Conservation (phyloP, 2,329 filamentous ascomycete genomes). For the Penicillium sp. region DNA sequence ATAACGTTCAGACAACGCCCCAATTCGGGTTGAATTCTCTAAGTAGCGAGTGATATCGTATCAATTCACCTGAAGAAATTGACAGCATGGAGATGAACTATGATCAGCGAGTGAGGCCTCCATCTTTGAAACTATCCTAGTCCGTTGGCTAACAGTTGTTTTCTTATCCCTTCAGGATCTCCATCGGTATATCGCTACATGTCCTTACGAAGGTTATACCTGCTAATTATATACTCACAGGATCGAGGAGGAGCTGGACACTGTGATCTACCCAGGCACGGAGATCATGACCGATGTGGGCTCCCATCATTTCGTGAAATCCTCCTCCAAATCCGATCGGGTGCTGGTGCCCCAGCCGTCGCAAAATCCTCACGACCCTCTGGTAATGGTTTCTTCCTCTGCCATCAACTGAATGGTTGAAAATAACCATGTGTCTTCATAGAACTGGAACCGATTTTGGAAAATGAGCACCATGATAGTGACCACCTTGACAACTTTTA, state of each 20-base stretch:
- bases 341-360: constrained; percentile 56
- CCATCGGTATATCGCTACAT: constrained; percentile 20
- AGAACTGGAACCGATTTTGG: constrained; percentile 51
- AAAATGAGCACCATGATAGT: constrained; percentile 51
- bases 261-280: constrained; percentile 57
- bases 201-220: neutral
- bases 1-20: neutral
- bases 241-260: constrained; percentile 54
- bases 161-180: constrained; percentile 15
- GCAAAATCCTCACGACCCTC: constrained; percentile 47
- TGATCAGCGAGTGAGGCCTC: constrained; percentile 39
- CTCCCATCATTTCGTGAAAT: constrained; percentile 63
- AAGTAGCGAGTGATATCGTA: too few species aligned
- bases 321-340: constrained; percentile 40
- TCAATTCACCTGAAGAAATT: neutral
- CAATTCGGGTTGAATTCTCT: neutral
- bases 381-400: constrained; percentile 28
- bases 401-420: too few species aligned
- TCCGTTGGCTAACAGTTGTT: neutral
- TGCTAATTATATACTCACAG: constrained; percentile 43
- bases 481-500: constrained; percentile 50
- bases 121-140: neutral
- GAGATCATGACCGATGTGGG: constrained; percentile 63
- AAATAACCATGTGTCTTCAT: neutral
- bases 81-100: constrained; percentile 52